Conservation (phyloP, 208 protist species). For the Leishmania martiniquensis region DNA sequence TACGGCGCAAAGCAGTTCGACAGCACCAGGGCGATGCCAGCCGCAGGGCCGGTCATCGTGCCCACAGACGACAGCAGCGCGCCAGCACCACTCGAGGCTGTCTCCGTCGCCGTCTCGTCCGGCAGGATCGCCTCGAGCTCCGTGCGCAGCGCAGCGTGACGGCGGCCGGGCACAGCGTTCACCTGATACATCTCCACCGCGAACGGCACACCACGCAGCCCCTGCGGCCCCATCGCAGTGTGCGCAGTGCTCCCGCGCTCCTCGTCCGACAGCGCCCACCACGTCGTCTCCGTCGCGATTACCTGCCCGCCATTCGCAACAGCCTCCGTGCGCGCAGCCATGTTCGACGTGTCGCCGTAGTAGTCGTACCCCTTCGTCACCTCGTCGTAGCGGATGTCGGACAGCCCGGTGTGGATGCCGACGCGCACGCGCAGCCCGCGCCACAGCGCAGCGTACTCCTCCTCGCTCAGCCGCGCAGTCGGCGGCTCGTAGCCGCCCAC, state of each 20-base stretch:
- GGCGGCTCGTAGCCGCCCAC: constrained; percentile 23
- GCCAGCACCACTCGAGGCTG: constrained; percentile 15
- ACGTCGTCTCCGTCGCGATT: constrained; percentile 47
- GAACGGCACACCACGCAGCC: constrained; percentile 59
- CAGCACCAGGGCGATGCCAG: constrained; percentile 33
- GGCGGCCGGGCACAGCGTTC: constrained; percentile 47
- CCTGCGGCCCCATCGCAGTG: constrained; percentile 36
- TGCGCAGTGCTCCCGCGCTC: constrained; percentile 31
- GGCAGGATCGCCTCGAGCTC: constrained; percentile 45
- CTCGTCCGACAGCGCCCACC: constrained; percentile 35
- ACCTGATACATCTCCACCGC: constrained; percentile 69
- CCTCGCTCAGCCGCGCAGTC: constrained; percentile 35
- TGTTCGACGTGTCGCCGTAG: constrained; percentile 7
- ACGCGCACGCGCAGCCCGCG: constrained; percentile 58
- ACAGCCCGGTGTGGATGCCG: constrained; percentile 67
- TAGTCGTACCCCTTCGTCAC: constrained; percentile 63
- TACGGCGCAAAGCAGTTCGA: constrained; percentile 47
- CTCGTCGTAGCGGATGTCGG: constrained; percentile 62
- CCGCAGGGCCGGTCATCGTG: constrained; percentile 20
- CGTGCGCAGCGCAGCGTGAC: constrained; percentile 46
- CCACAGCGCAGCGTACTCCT: constrained; percentile 45
- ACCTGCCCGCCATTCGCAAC: constrained; percentile 81
- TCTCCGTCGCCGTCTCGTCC: constrained; percentile 19
- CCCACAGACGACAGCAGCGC: constrained; percentile 30
- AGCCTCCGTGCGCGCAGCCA: constrained; percentile 70